These are phyloP conservation scores for Talaromyces ruber DNA, from an alignment of 495 filamentous ascomycete genomes.

Conservation along the genomic window DNA sequence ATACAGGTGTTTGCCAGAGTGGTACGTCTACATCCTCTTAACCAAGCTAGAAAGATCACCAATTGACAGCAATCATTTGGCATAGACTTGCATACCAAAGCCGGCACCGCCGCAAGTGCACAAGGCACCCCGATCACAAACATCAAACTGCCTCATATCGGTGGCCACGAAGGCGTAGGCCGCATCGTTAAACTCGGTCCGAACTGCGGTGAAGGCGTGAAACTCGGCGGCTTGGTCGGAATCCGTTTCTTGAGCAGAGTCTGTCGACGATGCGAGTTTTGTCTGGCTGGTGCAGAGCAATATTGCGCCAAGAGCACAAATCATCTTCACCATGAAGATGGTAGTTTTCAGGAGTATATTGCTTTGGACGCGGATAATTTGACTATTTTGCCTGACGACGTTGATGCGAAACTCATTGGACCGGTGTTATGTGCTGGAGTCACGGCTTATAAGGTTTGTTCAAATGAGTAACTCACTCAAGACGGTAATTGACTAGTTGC, in stretches of 20 bases:
- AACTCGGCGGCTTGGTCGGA: constrained; percentile 34
- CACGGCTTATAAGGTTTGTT: constrained; percentile 18
- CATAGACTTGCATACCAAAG: constrained; percentile 39
- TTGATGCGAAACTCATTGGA: constrained; percentile 33
- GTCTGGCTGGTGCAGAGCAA: constrained; percentile 38
- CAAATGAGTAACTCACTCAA: not conserved
- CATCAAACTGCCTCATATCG: constrained; percentile 39
- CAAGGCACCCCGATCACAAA: constrained; percentile 37
- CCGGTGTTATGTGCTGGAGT: constrained; percentile 38
- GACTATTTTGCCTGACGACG: constrained; percentile 35
- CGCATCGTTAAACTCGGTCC: constrained; percentile 33
- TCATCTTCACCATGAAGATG: constrained; percentile 42
- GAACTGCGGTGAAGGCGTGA: constrained; percentile 17
- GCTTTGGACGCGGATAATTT: constrained; percentile 37
- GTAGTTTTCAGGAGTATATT: constrained; percentile 30
- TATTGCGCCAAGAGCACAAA: constrained; percentile 35
- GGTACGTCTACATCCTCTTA: constrained; percentile 16
- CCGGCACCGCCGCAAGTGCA: constrained; percentile 31
- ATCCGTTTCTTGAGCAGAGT: constrained; percentile 38
- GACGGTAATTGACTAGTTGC: not conserved
- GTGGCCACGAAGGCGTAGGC: constrained; percentile 42
- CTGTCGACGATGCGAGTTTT: constrained; percentile 40
- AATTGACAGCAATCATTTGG: not conserved
- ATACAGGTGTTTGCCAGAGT: constrained; percentile 41
- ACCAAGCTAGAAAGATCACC: not conserved